These are phyloP conservation scores for Antrodiella citrinella DNA, from an alignment of 768 basidiomycete genomes.

Conservation along the genomic window DNA sequence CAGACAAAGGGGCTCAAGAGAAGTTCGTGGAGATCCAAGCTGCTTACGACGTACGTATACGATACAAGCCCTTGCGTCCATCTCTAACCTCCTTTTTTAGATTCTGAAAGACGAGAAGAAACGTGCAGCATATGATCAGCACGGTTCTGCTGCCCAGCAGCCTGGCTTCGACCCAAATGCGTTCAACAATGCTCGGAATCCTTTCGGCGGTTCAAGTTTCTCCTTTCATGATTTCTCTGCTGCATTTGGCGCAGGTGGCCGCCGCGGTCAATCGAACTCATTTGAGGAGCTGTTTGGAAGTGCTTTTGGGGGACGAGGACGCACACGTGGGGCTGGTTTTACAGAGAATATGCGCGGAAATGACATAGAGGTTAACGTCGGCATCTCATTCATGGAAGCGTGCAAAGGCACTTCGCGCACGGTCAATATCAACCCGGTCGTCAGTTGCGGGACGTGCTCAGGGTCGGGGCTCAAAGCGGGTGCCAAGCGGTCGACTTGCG, in stretches of 20 bases:
- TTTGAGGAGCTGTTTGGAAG: slow-evolving; percentile 83
- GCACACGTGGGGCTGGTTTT: slow-evolving; percentile 32
- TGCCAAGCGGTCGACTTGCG: slow-evolving; percentile 72
- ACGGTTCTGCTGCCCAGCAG: slow-evolving; percentile 87
- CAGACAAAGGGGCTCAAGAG: slow-evolving; percentile 82
- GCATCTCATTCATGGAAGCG: slow-evolving; percentile 87
- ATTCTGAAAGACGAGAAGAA: slow-evolving; percentile 93
- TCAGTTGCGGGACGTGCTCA: slow-evolving; percentile 76
- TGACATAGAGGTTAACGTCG: slow-evolving; percentile 73
- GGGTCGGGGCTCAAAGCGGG: slow-evolving; percentile 85
- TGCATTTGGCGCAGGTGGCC: slow-evolving; percentile 43
- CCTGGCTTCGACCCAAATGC: slow-evolving; percentile 91
- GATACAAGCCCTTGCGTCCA: slow-evolving; percentile 3
- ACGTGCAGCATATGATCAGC: slow-evolving; percentile 83
- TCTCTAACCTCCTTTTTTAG: slow-evolving; percentile 30
- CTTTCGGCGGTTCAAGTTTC: slow-evolving; percentile 38
- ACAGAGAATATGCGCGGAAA: slow-evolving; percentile 50
- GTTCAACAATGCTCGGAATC: slow-evolving; percentile 41
- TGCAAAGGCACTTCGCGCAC: slow-evolving; percentile 79
- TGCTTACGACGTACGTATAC: slow-evolving; percentile 81
- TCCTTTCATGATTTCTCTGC: slow-evolving; percentile 61
- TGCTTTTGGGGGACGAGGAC: slow-evolving; percentile 43
- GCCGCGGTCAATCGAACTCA: slow-evolving; percentile 43
- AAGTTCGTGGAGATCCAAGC: slow-evolving; percentile 92
- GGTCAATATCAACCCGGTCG: slow-evolving; percentile 71